Evolutionary conservation across 495 filamentous ascomycete species (phyloP).

Genomic region (Penicilliopsis zonata): DNA sequence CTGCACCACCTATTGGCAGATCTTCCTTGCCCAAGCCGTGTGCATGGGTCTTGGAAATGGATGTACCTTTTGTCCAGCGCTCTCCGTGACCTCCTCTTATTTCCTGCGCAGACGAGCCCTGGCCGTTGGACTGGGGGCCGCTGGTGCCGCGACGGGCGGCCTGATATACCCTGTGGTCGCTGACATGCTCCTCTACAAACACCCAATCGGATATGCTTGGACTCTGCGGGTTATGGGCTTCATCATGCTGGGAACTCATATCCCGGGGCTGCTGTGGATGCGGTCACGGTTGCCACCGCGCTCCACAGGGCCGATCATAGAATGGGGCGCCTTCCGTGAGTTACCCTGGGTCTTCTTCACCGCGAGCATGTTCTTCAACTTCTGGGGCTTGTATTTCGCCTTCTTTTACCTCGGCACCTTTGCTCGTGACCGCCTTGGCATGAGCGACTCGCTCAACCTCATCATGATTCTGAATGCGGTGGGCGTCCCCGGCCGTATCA

Average conservation of each 20-base stretch:
- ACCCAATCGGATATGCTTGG: conserved; percentile 53
- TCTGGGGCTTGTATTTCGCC: conserved; percentile 52
- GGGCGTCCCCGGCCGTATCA: conserved; percentile 46
- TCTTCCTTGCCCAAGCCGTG: conserved; percentile 63
- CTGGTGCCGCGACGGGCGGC: conserved; percentile 55
- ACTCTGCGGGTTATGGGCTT: conserved; percentile 57
- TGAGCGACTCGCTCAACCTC: conserved; percentile 39
- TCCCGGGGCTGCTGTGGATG: conserved; percentile 31
- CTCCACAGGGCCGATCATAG: conserved; percentile 40
- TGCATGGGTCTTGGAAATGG: conserved; percentile 54
- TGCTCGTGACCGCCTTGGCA: conserved; percentile 34
- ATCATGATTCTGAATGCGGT: conserved; percentile 53
- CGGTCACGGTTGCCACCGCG: conserved; percentile 45
- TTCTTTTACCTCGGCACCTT: conserved; percentile 54
- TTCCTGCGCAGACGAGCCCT: conserved; percentile 48
- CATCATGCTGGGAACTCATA: conserved; percentile 39
- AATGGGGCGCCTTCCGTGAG: conserved; percentile 48
- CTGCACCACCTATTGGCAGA: conserved; percentile 44
- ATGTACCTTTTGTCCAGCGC: conserved; percentile 47
- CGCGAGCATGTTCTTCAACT: conserved; percentile 38
- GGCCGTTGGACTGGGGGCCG: conserved; percentile 48
- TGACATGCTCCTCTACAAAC: conserved; percentile 39
- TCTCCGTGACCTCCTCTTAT: conserved; percentile 52
- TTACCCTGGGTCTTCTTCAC: conserved; percentile 49
- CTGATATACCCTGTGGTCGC: conserved; percentile 57